Conservation (phyloP, 139 green algal genomes). For the Edaphochlamys debaryana region DNA sequence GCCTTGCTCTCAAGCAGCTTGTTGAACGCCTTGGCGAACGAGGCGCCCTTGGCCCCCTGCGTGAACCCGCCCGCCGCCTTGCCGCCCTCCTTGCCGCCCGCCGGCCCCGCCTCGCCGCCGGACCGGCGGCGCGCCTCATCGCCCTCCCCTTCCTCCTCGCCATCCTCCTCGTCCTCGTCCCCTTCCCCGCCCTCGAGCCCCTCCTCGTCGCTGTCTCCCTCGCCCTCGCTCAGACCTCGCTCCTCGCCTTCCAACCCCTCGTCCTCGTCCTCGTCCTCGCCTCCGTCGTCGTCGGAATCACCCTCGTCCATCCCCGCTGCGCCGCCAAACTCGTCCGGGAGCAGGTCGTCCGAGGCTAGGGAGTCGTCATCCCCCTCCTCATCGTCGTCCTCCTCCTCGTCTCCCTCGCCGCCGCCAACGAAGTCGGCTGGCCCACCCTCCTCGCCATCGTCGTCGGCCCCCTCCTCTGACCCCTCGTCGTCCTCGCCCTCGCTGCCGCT, state of each 20-base stretch:
- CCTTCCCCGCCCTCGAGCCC: conserved; percentile 23
- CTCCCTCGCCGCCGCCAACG: neutral
- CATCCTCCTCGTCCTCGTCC: conserved; percentile 1
- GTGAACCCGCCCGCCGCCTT: conserved; percentile 46
- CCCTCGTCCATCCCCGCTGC: conserved; percentile 11
- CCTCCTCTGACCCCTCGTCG: neutral
- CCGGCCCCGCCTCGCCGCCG: conserved; percentile 18
- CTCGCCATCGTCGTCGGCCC: neutral
- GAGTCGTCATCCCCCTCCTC: neutral
- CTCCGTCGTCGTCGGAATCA: neutral
- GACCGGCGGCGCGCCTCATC: conserved; percentile 22
- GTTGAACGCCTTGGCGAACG: conserved; percentile 80
- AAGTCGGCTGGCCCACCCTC: conserved; percentile 23
- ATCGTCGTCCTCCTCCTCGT: neutral
- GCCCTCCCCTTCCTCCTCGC: conserved; percentile 5
- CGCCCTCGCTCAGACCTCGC: conserved; percentile 6
- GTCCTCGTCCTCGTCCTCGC: neutral
- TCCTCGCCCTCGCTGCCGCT: neutral
- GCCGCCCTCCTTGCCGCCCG: no score
- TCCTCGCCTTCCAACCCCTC: conserved; percentile 24
- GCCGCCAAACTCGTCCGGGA: neutral
- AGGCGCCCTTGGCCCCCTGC: conserved; percentile 68
- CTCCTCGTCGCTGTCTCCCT: conserved; percentile 23
- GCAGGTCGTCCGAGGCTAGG: no score
- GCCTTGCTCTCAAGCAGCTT: conserved; percentile 68